Percentiles rank a stretch among this genome's conserved stretches.
phyloP scores from a whole-genome alignment of 2,329 filamentous ascomycete genomes.

The Alternaria sp. region DNA sequence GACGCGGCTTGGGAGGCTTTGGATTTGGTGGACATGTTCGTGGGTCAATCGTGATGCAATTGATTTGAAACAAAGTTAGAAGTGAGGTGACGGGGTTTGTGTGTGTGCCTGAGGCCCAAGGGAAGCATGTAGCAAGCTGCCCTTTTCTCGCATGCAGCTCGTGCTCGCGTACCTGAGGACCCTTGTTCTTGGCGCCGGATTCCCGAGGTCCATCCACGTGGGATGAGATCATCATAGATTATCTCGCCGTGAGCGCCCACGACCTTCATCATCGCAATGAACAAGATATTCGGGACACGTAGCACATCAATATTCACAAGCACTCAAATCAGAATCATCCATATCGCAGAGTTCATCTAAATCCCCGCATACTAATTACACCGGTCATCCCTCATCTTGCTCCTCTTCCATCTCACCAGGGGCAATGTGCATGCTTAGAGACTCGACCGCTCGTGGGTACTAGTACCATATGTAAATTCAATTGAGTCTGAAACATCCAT shows the following conservation, averaged over 20 bases:
- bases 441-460: background rate
- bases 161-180: slow-evolving; percentile 9
- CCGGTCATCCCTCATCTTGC: background rate
- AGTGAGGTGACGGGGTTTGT: background rate
- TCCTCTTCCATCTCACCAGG: background rate
- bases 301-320: background rate
- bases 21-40: slow-evolving; percentile 5
- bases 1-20: too few relatives aligned
- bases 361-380: background rate
- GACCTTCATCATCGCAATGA: background rate
- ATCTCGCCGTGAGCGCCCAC: background rate
- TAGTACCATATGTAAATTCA: background rate
- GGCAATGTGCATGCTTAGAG: background rate
- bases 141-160: background rate
- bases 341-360: background rate
- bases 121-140: background rate
- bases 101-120: background rate
- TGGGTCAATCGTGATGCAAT: background rate
- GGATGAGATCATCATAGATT: slow-evolving; percentile 22
- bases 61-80: background rate
- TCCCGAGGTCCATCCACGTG: slow-evolving; percentile 7
- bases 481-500: background rate
- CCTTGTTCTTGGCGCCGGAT: slow-evolving; percentile 13
- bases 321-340: background rate
- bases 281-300: too few relatives aligned